A percentile compares a stretch with the other conserved stretches of the same genome.
Evolutionary conservation across 768 basidiomycete genomes (phyloP).

Genomic region (Wakefieldia striispora): DNA sequence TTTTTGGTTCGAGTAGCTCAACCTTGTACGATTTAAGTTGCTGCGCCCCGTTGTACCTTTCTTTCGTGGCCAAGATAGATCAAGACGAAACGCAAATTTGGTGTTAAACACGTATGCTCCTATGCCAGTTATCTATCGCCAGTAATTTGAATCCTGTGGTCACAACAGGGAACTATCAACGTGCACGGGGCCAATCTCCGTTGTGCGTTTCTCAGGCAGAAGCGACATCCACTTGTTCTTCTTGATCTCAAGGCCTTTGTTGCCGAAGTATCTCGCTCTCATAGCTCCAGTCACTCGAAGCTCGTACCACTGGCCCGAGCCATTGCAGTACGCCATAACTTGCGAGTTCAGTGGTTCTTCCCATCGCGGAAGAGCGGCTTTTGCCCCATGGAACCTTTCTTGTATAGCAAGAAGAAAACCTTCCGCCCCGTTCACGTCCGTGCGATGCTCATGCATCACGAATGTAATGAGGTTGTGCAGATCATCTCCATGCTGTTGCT

Average conservation of each 20-base stretch:
- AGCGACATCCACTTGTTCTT: slow-evolving; percentile 30
- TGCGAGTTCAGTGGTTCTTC: slow-evolving; percentile 41
- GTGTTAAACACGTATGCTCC: too few species aligned
- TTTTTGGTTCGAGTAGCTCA: too few species aligned
- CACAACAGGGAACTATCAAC: slow-evolving; percentile 11
- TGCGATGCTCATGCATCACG: slow-evolving; percentile 45
- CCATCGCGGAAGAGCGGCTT: slow-evolving; percentile 35
- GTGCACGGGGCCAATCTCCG: slow-evolving; percentile 15
- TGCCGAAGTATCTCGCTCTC: slow-evolving; percentile 43
- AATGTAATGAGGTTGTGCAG: slow-evolving; percentile 46
- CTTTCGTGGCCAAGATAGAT: too few species aligned
- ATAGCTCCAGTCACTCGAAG: slow-evolving; percentile 50
- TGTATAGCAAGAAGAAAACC: neutral
- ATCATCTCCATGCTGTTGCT: slow-evolving; percentile 30
- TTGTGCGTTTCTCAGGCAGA: slow-evolving; percentile 19
- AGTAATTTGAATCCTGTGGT: neutral
- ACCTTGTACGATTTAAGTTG: too few species aligned
- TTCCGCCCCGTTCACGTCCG: slow-evolving; percentile 17
- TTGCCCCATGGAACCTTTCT: slow-evolving; percentile 14
- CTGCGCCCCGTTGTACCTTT: too few species aligned
- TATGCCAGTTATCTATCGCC: too few species aligned
- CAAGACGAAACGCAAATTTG: too few species aligned
- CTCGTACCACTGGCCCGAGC: slow-evolving; percentile 52
- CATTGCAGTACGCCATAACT: slow-evolving; percentile 42
- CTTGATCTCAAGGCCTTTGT: slow-evolving; percentile 33